phyloP scores from a whole-genome alignment of 1,284 basidiomycete genomes.

The Leccinum proximum region DNA sequence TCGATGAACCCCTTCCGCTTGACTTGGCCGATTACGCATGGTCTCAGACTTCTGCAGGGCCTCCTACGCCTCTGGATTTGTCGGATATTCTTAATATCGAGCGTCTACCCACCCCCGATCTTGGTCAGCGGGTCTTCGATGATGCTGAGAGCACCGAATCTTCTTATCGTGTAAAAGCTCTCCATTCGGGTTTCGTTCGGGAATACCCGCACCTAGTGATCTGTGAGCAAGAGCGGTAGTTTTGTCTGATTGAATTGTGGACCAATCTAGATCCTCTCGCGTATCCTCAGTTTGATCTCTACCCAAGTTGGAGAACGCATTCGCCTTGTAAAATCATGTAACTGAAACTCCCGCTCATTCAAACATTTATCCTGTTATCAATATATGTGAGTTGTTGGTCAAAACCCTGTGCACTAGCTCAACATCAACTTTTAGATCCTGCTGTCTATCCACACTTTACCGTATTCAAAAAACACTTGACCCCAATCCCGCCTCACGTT shows the following conservation, averaged over 20 bases:
- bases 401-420: not conserved
- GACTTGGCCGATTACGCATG: conserved; percentile 66
- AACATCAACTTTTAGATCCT: conserved; percentile 21
- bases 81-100: conserved; percentile 24
- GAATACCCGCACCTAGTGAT: conserved; percentile 35
- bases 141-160: conserved; percentile 29
- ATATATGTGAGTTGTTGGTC: conserved; percentile 24
- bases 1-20: conserved; percentile 33
- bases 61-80: conserved; percentile 37
- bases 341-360: not conserved
- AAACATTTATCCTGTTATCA: conserved; percentile 13
- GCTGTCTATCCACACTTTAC: conserved; percentile 27
- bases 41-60: conserved; percentile 67
- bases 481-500: too few relatives aligned
- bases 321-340: not conserved
- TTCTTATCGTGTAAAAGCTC: conserved; percentile 1
- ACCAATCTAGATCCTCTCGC: conserved; percentile 33
- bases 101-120: conserved; percentile 31
- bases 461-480: too few relatives aligned
- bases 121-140: conserved; percentile 38
- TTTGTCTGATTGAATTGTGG: conserved; percentile 11
- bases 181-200: not conserved
- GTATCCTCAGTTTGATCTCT: conserved; percentile 46
- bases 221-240: conserved; percentile 24
- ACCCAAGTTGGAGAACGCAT: conserved; percentile 29